Evolutionary conservation across 2,329 filamentous ascomycete species (phyloP).

Genomic region (Dactylella cylindrospora): DNA sequence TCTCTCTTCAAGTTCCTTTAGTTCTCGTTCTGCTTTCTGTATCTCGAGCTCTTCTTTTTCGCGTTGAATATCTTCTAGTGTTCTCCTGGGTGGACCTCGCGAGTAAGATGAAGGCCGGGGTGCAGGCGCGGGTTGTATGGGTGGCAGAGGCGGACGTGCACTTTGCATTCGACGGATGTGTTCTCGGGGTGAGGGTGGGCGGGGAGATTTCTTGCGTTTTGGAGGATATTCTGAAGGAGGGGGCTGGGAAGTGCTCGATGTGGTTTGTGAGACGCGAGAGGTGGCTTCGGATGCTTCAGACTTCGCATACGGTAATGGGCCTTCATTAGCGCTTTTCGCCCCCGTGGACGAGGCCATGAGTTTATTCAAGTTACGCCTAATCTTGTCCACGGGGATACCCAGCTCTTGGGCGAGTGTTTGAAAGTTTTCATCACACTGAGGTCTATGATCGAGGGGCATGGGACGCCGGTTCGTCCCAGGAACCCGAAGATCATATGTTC

Average conservation of each 20-base stretch:
- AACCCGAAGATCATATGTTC: constrained; percentile 26
- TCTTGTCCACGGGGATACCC: constrained; percentile 32
- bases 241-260: too few species aligned
- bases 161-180: background rate
- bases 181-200: background rate
- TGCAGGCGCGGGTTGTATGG: background rate
- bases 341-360: too few species aligned
- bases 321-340: too few species aligned
- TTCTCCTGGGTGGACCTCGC: background rate
- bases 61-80: background rate
- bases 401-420: constrained; percentile 17
- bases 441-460: constrained; percentile 31
- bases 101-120: constrained; percentile 1
- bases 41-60: constrained; percentile 5
- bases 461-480: constrained; percentile 27
- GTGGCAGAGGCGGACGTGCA: background rate
- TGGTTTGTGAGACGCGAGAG: too few species aligned
- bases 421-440: constrained; percentile 30
- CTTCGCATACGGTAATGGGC: too few species aligned
- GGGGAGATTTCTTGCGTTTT: background rate
- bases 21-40: constrained; percentile 10
- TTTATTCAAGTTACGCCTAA: constrained; percentile 3
- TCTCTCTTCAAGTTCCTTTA: constrained; percentile 15
- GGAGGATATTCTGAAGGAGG: too few species aligned
- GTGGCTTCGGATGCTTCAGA: too few species aligned